Evolutionary conservation across 2,329 filamentous ascomycete species (phyloP), one percentile per base, ranked within the genome.

Genomic region (Exophiala spinifera): DNA sequence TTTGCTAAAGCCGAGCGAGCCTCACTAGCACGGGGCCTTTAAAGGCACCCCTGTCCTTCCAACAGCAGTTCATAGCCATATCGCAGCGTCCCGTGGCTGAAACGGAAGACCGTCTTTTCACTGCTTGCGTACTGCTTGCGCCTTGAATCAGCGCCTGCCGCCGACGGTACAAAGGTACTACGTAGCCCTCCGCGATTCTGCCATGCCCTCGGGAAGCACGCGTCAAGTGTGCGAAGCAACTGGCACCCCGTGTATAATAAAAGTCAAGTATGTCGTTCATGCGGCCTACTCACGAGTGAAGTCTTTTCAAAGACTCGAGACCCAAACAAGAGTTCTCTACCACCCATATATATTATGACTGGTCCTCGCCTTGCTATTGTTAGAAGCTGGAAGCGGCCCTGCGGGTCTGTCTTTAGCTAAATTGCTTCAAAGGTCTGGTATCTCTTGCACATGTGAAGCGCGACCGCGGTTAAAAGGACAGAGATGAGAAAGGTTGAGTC

Each of bases 361-460:
- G 51, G 44, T 43, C 48, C 13, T 20, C 56, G 52, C 11, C 74
- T 79, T 54, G 76, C 76, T 49, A 78, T 79, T 48, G 66, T 79
- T 36, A 77, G 78, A 43, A 76, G 73, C 28, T 36, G 77, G 78
- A 43, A 76, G 73, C 28, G 77, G 77, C 4, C 76, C 76, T 8
- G 70, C 69, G 7, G 78, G 78, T 57, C 75, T 77, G 40, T 77
- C 75, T 44, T 70, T 83, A 1, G 80, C 78, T 37, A 74, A 77
- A 17, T 72, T 84, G 33, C 74, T 84, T 6, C 70, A 77, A 46
- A 65, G 72, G n/a, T 69, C 75, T 53, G 66, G 69, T 45, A 70
- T 80, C 46, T 65, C 76, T 3, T 73, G 74, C 55, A 76, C 72
- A 5, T 21, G 84, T 76, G 60, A 77, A 83, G 66, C 69, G 71